Evolutionary conservation across 257 asterid genomes (phyloP).

Genomic region (Henckelia pumila): DNA sequence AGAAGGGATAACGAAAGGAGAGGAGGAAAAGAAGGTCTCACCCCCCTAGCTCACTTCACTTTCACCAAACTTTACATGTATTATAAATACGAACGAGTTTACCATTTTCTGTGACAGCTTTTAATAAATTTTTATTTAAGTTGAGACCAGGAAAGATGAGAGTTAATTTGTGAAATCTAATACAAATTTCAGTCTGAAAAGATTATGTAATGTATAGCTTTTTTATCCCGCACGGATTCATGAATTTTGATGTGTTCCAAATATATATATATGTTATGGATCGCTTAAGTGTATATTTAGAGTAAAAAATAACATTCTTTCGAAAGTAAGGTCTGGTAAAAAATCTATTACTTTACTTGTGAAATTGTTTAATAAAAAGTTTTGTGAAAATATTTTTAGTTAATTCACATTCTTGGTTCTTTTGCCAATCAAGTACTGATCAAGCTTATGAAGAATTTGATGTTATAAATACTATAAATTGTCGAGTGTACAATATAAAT

Average conservation of each 20-base stretch:
- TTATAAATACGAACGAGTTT: constrained; percentile 27
- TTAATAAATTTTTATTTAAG: not conserved
- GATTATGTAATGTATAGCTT: too few species aligned
- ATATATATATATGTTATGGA: too few species aligned
- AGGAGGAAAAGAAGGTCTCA: constrained; percentile 34
- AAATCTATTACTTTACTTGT: too few species aligned
- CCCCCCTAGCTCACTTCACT: constrained; percentile 42
- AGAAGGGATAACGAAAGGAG: constrained; percentile 40
- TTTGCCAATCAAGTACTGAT: not conserved
- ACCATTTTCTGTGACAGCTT: constrained; percentile 29
- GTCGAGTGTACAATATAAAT: too few species aligned
- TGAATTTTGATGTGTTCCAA: too few species aligned
- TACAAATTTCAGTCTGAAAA: too few species aligned
- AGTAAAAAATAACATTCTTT: too few species aligned
- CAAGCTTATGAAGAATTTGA: not conserved
- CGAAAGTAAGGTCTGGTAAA: too few species aligned
- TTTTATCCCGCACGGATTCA: not conserved
- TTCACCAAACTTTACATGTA: constrained; percentile 35
- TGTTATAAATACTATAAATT: not conserved
- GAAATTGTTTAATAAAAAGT: too few species aligned
- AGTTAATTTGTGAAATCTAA: not conserved
- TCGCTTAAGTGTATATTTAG: too few species aligned
- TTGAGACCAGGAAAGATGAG: not conserved
- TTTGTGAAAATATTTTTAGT: too few species aligned
- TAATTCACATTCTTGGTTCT: not conserved